A percentile compares a stretch with the other conserved stretches of the same genome.
Conservation (phyloP, 2,329 filamentous ascomycete species). For the Epichloe uncinata region DNA sequence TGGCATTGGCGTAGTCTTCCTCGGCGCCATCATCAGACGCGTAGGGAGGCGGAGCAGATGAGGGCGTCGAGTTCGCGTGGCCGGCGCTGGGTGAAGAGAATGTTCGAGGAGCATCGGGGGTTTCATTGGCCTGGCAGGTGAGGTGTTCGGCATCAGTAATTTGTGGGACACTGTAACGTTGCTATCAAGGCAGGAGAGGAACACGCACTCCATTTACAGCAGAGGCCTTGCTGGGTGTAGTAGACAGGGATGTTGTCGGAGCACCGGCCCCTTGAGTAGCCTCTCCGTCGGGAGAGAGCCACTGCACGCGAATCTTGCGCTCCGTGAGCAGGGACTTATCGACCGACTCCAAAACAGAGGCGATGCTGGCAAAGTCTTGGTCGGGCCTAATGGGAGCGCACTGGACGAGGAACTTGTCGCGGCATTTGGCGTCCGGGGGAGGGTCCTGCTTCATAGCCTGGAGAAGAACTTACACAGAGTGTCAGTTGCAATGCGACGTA, state of each 20-base stretch:
- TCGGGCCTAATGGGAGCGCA: conserved; percentile 73
- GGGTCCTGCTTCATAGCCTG: conserved; percentile 98
- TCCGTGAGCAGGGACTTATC: conserved; percentile 73
- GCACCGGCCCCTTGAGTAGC: conserved; percentile 12
- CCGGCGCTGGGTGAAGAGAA: conserved; percentile 30
- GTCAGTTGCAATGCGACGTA: conserved; percentile 8
- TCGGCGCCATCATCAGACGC: conserved; percentile 20
- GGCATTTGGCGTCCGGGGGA: conserved; percentile 77
- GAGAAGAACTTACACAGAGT: conserved; percentile 55
- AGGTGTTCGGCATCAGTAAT: background rate
- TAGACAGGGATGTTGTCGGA: conserved; percentile 15
- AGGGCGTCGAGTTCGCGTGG: conserved; percentile 18
- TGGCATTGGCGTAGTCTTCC: conserved; percentile 11
- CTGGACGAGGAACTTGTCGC: conserved; percentile 96
- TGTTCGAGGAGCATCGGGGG: conserved; percentile 30
- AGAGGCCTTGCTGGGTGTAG: conserved; percentile 30
- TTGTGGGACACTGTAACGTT: background rate
- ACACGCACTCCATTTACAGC: conserved; percentile 28
- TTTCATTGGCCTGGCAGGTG: conserved; percentile 21
- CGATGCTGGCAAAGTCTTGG: conserved; percentile 70
- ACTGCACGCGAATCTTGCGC: conserved; percentile 89
- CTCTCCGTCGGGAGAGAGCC: conserved; percentile 51
- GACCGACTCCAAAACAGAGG: conserved; percentile 68
- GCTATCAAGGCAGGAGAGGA: background rate
- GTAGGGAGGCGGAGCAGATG: conserved; percentile 21